phyloP scores from a whole-genome alignment of 345 rosid genomes.

The Populus pruinosa region DNA sequence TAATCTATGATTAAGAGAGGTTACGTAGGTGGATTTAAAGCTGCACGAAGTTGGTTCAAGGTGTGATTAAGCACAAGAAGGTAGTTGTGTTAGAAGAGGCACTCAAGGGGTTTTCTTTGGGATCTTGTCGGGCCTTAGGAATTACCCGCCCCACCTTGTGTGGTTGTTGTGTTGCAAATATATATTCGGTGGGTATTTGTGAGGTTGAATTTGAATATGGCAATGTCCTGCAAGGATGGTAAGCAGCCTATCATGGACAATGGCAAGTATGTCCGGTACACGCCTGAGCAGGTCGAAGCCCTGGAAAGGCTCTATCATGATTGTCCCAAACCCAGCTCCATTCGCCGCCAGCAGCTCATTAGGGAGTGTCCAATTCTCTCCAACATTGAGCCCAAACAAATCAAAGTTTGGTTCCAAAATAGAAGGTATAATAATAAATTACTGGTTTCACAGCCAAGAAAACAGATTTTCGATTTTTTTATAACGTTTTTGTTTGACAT shows the following conservation, averaged over 20 bases:
- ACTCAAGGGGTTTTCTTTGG: slow-evolving; percentile 2
- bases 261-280: slow-evolving; percentile 97
- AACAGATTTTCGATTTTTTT: background rate
- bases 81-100: background rate
- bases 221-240: slow-evolving; percentile 94
- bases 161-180: background rate
- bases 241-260: slow-evolving; percentile 67
- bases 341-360: slow-evolving; percentile 96
- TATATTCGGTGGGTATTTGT: background rate
- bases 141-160: background rate
- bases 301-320: slow-evolving; percentile 99
- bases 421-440: slow-evolving; percentile 52
- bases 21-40: background rate
- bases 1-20: background rate
- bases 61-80: background rate
- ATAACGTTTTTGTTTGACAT: background rate
- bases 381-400: slow-evolving; percentile 96
- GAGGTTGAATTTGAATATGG: slow-evolving; percentile 45
- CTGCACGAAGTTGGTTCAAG: background rate
- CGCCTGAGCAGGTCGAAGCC: slow-evolving; percentile 99
- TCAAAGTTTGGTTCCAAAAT: slow-evolving; percentile 99
- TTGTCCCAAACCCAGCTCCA: slow-evolving; percentile 97
- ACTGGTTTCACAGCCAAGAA: background rate
- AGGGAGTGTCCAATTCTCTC: slow-evolving; percentile 99
- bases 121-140: background rate